phyloP scores from a whole-genome alignment of 257 asterid species.

The Solanum lignicaule region DNA sequence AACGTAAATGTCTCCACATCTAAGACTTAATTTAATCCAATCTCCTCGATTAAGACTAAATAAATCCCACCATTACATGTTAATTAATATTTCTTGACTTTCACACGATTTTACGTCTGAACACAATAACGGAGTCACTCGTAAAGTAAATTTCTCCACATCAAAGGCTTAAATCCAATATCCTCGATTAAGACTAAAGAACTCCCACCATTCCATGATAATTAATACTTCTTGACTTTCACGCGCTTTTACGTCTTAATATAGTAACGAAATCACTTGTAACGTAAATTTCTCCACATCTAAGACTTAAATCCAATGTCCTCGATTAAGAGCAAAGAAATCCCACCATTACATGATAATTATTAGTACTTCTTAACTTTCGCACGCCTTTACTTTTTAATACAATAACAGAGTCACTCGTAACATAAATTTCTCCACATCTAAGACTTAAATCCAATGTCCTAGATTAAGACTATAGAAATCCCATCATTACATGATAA shows the following conservation, averaged over 20 bases:
- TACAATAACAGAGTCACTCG: neutral
- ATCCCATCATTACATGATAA: neutral
- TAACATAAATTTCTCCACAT: neutral
- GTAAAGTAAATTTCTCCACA: no score
- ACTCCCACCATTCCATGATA: neutral
- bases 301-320: neutral
- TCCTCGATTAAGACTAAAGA: neutral
- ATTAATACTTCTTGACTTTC: no score
- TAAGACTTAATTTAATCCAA: no score
- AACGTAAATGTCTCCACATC: no score
- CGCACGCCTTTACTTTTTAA: neutral
- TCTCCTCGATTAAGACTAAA: neutral
- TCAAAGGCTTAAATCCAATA: neutral
- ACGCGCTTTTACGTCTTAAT: neutral
- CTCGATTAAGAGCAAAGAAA: neutral
- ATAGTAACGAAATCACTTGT: neutral
- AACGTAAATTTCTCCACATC: neutral
- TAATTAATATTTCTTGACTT: neutral
- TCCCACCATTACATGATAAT: neutral
- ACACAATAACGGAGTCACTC: no score
- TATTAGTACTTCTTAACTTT: neutral
- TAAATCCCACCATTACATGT: neutral
- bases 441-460: neutral
- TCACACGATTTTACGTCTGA: no score
- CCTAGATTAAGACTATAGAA: neutral